These are phyloP conservation scores for Monosporascus sp. DNA, from an alignment of 2,329 filamentous ascomycete species.

Conservation along the genomic window DNA sequence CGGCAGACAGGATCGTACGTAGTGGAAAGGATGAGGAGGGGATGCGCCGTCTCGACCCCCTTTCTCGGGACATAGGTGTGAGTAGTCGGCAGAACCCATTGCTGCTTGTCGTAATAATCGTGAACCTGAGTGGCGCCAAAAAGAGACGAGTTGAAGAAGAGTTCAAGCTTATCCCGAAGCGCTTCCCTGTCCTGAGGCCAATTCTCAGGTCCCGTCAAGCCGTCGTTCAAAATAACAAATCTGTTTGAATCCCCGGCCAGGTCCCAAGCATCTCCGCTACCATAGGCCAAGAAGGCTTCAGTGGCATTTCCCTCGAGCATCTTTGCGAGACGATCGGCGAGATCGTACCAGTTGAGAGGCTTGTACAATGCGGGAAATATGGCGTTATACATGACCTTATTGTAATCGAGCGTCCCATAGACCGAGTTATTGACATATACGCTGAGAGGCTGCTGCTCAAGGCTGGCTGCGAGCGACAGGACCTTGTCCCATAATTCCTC, in stretches of 20 bases:
- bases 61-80: constrained; percentile 23
- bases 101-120: constrained; percentile 23
- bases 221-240: constrained; percentile 28
- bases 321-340: constrained; percentile 29
- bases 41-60: constrained; percentile 38
- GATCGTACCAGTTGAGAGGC: constrained; percentile 30
- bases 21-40: constrained; percentile 50
- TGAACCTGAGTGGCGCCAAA: constrained; percentile 24
- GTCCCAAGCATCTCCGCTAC: constrained; percentile 8
- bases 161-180: constrained; percentile 29
- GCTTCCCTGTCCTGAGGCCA: constrained; percentile 29
- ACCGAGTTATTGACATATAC: constrained; percentile 38
- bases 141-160: constrained; percentile 26
- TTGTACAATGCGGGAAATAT: constrained; percentile 36
- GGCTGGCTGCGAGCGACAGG: constrained; percentile 22
- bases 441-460: constrained; percentile 33
- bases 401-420: constrained; percentile 33
- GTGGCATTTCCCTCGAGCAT: constrained; percentile 37
- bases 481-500: constrained; percentile 30
- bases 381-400: constrained; percentile 29
- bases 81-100: constrained; percentile 24
- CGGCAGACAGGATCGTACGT: constrained; percentile 54
- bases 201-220: constrained; percentile 21
- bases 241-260: constrained; percentile 22
- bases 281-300: constrained; percentile 30